A percentile compares a stretch with the other conserved stretches of the same genome.
Evolutionary conservation across 139 green algal species (phyloP).

Genomic region (Chara braunii): DNA sequence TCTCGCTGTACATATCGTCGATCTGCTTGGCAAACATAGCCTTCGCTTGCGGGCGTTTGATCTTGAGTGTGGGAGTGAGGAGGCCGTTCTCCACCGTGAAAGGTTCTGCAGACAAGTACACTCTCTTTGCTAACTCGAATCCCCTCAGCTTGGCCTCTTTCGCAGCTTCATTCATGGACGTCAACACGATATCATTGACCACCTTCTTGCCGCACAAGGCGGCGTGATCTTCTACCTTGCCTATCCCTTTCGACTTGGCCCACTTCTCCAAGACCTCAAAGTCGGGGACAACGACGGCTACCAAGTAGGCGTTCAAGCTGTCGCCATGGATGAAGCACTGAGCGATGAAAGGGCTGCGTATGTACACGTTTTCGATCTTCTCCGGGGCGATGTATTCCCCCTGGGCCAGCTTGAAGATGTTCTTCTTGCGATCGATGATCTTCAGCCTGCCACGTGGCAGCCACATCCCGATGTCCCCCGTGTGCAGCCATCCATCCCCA

Average conservation of each 20-base stretch:
- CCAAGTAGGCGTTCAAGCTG: constrained; percentile 41
- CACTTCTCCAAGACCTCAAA: constrained; percentile 62
- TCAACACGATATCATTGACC: constrained; percentile 19
- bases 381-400: constrained; percentile 97
- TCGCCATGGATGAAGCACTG: constrained; percentile 50
- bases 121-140: constrained; percentile 45
- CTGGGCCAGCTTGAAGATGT: constrained; percentile 51
- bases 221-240: not conserved
- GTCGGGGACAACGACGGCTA: constrained; percentile 81
- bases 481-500: constrained; percentile 51
- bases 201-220: constrained; percentile 32
- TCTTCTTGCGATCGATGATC: constrained; percentile 64
- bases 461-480: constrained; percentile 50
- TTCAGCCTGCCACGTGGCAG: constrained; percentile 61
- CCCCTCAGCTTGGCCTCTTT: constrained; percentile 38
- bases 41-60: constrained; percentile 36
- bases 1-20: constrained; percentile 18
- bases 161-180: constrained; percentile 31
- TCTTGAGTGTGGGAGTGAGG: constrained; percentile 85
- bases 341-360: constrained; percentile 36
- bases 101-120: constrained; percentile 62
- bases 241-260: constrained; percentile 40
- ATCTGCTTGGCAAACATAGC: constrained; percentile 41
- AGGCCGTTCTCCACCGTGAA: constrained; percentile 86
- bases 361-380: constrained; percentile 86